Base-by-base conservation (phyloP, 805 yeast species). In the Suhomyces emberorum region DNA sequence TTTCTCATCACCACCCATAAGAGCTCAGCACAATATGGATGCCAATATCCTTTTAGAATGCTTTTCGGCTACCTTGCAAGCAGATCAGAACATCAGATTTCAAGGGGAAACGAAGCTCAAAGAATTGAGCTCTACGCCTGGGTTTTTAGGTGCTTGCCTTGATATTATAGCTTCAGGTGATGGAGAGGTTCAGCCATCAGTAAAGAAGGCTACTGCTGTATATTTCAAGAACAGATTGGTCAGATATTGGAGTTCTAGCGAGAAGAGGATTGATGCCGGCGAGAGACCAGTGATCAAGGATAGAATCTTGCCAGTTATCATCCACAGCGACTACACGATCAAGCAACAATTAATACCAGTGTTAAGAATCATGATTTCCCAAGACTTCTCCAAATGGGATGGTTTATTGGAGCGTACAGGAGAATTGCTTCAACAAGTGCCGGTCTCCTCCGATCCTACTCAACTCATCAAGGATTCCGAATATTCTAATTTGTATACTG, bases 101-200 rank as follows among this genome's bases (percentile, higher is more conserved):
- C 75, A 76, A 34, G 93, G 96, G 0, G 97, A 91, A 60, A 38
- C 53, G 1, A 77, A 79, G 47, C 72, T 89, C 33, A 72, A 72
- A 39, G 69, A 70, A 49, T 78, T 81, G 6, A 76, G 81, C 32
- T 49, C 54, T 19, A 57, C 71, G 3, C 77, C 84, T 1, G 95
- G 95, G 4, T 89, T 89, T 53, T 63, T 87, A 26, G 83, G 83
- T 4, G 89, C 91, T 1, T 85, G 95, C 57, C 64, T 91, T 31
- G 91, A 86, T 53, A 81, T 88, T 34, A 70, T 88, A 14, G 55
- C 73, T 12, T 74, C 77, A 15, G 61, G 61, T 5, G 76, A 72
- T 12, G 24, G 41, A 11, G 34, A 27, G 11, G 36, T 38, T 26
- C 22, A 32, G 16, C 15, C 42, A 2, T 74, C 69, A 16, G 70